Conservation (phyloP, 768 basidiomycete genomes). For the Lyophyllum shimeji region DNA sequence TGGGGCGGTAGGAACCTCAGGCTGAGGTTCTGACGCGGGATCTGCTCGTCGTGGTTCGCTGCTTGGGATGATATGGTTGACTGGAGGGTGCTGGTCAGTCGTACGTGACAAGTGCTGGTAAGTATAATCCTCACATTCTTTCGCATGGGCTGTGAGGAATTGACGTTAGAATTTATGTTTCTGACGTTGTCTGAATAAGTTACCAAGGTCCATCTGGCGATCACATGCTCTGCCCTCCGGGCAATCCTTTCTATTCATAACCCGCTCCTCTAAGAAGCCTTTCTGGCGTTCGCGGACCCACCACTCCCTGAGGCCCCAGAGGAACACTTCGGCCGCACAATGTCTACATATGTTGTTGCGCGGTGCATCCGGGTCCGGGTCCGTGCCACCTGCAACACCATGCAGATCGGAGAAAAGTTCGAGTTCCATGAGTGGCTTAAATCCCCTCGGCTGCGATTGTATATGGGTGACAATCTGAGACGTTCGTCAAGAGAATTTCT, state of each 20-base stretch:
- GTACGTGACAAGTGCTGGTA: background rate
- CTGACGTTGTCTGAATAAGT: conserved; percentile 21
- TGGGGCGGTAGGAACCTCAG: background rate
- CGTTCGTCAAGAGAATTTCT: background rate
- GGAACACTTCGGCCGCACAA: conserved; percentile 73
- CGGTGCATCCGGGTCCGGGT: conserved; percentile 58
- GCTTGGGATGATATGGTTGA: conserved; percentile 41
- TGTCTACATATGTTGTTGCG: conserved; percentile 63
- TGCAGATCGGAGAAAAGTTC: conserved; percentile 75
- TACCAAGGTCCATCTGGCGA: conserved; percentile 68
- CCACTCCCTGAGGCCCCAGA: conserved; percentile 80
- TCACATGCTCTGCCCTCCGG: conserved; percentile 57
- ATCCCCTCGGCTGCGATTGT: conserved; percentile 59
- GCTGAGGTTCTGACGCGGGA: background rate
- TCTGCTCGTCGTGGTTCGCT: conserved; percentile 10
- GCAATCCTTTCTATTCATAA: conserved; percentile 69
- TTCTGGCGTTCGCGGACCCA: conserved; percentile 79
- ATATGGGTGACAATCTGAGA: conserved; percentile 62
- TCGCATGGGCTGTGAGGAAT: conserved; percentile 57
- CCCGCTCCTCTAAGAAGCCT: conserved; percentile 55
- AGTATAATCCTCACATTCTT: conserved; percentile 58
- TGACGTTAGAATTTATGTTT: conserved; percentile 7
- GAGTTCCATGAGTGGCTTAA: conserved; percentile 63
- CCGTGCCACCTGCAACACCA: conserved; percentile 50
- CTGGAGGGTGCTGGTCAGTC: conserved; percentile 21